Conservation (phyloP, 495 filamentous ascomycete genomes). For the Podospora fimiseda region DNA sequence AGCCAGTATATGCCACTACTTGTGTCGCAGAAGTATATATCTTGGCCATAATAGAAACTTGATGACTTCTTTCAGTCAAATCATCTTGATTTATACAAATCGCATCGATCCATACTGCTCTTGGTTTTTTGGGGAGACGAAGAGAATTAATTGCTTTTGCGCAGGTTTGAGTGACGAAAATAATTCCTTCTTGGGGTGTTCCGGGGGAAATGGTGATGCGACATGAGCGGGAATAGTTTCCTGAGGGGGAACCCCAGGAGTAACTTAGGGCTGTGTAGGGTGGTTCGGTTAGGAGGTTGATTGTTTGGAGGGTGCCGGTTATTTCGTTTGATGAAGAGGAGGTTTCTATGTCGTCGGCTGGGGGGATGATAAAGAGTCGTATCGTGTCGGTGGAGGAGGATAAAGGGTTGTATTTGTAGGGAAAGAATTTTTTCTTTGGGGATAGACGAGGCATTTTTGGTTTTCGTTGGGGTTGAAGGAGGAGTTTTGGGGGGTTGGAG, state of each 20-base stretch:
- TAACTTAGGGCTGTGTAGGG: not conserved
- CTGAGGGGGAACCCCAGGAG: not conserved
- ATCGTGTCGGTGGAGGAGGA: not conserved
- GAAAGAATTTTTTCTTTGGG: not conserved
- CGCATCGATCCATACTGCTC: not conserved
- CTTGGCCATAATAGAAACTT: not conserved
- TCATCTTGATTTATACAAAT: not conserved
- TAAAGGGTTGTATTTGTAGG: not conserved
- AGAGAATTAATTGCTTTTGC: not conserved
- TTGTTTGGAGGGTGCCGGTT: not conserved
- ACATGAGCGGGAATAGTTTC: not conserved
- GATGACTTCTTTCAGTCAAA: not conserved
- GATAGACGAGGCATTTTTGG: not conserved
- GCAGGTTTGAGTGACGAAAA: not conserved
- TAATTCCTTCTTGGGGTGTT: not conserved
- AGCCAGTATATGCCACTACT: not conserved
- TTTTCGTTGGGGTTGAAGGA: too few species aligned
- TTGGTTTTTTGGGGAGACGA: not conserved
- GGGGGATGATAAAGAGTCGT: not conserved
- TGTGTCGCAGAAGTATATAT: not conserved
- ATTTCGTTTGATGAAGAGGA: too few species aligned
- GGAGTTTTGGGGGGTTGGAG: too few species aligned
- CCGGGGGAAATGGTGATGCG: not conserved
- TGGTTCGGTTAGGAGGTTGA: not conserved
- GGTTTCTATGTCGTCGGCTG: too few species aligned